A percentile compares a stretch with the other conserved stretches of the same genome.
These are phyloP conservation scores for Pyrenula aspistea DNA, from an alignment of 495 filamentous ascomycete genomes.

Conservation along the genomic window DNA sequence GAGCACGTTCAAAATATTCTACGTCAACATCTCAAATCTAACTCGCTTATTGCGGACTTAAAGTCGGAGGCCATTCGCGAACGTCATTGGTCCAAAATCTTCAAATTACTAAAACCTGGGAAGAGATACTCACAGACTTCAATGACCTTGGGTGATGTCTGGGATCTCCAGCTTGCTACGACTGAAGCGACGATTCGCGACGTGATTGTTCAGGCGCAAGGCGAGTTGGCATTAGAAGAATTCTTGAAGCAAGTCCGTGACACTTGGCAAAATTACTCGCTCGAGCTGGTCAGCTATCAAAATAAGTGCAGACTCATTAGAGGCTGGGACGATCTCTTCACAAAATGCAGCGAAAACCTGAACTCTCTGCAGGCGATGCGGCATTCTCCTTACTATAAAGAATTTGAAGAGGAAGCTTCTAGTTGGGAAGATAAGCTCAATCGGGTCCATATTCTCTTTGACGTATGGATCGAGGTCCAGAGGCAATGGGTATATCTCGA, in stretches of 20 bases:
- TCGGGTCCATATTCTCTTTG: conserved; percentile 91
- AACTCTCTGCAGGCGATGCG: conserved; percentile 98
- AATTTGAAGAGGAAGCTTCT: conserved; percentile 94
- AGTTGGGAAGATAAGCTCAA: conserved; percentile 98
- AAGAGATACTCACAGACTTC: conserved; percentile 86
- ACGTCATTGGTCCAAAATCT: conserved; percentile 94
- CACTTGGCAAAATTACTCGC: conserved; percentile 86
- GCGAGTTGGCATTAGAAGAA: conserved; percentile 96
- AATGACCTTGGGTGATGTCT: conserved; percentile 91
- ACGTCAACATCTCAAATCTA: conserved; percentile 80
- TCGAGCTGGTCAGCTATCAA: conserved; percentile 94
- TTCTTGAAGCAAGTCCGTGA: conserved; percentile 95
- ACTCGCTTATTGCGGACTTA: conserved; percentile 74
- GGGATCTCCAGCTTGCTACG: conserved; percentile 82
- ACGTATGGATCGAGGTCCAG: conserved; percentile 99
- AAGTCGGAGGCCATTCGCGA: conserved; percentile 96
- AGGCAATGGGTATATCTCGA: conserved; percentile 99
- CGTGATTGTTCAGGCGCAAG: conserved; percentile 90
- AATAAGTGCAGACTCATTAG: conserved; percentile 94
- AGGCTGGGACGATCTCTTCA: conserved; percentile 96
- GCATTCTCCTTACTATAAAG: conserved; percentile 97
- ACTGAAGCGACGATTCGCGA: conserved; percentile 80
- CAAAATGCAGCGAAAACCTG: conserved; percentile 94
- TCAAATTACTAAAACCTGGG: conserved; percentile 81
- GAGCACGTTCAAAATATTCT: conserved; percentile 91